phyloP scores from a whole-genome alignment of 164 flowering plant genomes.

The Hamamelis virginiana region DNA sequence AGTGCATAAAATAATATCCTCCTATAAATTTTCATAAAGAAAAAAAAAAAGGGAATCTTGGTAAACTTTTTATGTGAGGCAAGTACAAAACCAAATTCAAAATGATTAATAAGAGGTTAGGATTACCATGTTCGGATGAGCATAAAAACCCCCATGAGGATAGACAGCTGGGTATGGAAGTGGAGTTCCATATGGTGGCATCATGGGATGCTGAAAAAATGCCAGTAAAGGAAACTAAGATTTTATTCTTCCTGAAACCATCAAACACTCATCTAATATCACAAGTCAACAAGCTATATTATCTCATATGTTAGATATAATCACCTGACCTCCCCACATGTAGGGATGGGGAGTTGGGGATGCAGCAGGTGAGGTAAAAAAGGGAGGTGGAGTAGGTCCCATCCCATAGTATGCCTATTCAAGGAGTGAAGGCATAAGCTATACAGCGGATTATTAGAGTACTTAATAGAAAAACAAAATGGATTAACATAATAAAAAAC shows the following conservation, averaged over 20 bases:
- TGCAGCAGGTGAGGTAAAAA: constrained; percentile 8
- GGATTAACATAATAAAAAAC: not conserved
- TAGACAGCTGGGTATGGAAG: constrained; percentile 11
- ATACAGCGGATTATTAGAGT: not conserved
- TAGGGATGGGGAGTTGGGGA: constrained; percentile 14
- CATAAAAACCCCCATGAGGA: constrained; percentile 11
- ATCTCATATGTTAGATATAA: not conserved
- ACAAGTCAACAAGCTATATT: not conserved
- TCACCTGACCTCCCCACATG: constrained; percentile 12
- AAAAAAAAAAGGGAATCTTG: not conserved
- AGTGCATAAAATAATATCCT: not conserved
- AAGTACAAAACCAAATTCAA: not conserved
- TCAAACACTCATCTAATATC: not conserved
- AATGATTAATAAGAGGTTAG: not conserved
- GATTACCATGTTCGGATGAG: constrained; percentile 7
- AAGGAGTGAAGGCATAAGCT: constrained; percentile 2
- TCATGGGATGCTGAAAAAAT: constrained; percentile 10
- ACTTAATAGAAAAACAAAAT: not conserved
- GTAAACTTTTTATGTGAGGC: not conserved
- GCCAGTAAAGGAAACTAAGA: not conserved
- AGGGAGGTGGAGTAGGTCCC: constrained; percentile 11
- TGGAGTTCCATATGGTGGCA: constrained; percentile 7
- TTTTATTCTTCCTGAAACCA: too few relatives aligned
- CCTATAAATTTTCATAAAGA: too few relatives aligned
- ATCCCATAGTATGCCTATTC: constrained; percentile 11